phyloP scores from a whole-genome alignment of 768 basidiomycete species.

The Suillus bovinus region DNA sequence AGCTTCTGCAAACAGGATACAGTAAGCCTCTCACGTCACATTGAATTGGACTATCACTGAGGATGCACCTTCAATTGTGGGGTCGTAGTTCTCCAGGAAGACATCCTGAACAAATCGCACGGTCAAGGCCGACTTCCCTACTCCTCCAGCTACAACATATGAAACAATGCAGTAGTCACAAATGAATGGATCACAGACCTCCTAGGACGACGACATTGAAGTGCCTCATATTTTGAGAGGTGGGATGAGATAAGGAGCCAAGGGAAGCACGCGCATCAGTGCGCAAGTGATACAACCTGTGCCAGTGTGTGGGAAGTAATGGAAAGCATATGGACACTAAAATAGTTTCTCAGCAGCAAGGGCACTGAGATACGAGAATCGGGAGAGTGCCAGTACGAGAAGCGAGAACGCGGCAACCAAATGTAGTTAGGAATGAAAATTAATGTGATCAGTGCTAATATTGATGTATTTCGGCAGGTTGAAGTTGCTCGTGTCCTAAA shows the following conservation, averaged over 20 bases:
- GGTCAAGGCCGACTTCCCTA: slow-evolving; percentile 86
- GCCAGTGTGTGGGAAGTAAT: slow-evolving; percentile 7
- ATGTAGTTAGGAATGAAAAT: not conserved
- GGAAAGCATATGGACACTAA: slow-evolving; percentile 1
- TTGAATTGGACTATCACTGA: not conserved
- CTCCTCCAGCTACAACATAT: slow-evolving; percentile 67
- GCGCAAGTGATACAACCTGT: not conserved
- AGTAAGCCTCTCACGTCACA: slow-evolving; percentile 12
- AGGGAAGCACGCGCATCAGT: not conserved
- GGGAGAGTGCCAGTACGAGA: not conserved
- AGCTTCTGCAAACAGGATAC: slow-evolving; percentile 50
- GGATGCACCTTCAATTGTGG: slow-evolving; percentile 75
- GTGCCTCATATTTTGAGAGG: slow-evolving; percentile 52
- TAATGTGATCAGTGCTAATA: not conserved
- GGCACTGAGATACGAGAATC: slow-evolving; percentile 8
- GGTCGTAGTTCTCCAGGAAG: slow-evolving; percentile 78
- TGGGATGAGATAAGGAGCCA: slow-evolving; percentile 4
- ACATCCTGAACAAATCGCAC: slow-evolving; percentile 74
- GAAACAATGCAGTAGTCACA: slow-evolving; percentile 10
- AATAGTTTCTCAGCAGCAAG: slow-evolving; percentile 4
- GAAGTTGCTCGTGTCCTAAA: not conserved
- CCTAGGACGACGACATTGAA: slow-evolving; percentile 82
- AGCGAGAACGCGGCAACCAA: not conserved
- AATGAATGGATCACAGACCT: slow-evolving; percentile 44
- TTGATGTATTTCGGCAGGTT: not conserved